phyloP scores from a whole-genome alignment of 352 stramenopile species.

The Pythium sukuiense region DNA sequence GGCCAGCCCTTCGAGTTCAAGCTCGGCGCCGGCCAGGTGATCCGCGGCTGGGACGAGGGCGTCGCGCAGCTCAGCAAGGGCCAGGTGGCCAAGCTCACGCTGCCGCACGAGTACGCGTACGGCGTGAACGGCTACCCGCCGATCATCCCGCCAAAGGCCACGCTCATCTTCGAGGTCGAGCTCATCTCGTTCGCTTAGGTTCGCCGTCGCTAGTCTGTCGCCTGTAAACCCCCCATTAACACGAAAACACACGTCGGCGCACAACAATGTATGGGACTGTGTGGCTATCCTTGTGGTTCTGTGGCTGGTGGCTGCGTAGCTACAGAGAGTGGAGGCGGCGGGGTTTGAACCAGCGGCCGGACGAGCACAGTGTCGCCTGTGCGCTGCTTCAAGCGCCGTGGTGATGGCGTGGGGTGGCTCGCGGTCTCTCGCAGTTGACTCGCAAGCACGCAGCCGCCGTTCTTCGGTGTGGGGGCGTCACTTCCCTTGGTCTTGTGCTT shows the following conservation, averaged over 20 bases:
- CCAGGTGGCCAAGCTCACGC: conserved; percentile 91
- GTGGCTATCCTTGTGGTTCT: background rate
- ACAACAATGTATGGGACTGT: background rate
- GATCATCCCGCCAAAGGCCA: conserved; percentile 90
- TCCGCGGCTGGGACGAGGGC: conserved; percentile 78
- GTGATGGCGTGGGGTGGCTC: background rate
- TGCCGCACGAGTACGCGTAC: conserved; percentile 95
- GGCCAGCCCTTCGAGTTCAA: conserved; percentile 79
- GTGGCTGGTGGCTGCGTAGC: background rate
- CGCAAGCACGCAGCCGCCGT: conserved; percentile 15
- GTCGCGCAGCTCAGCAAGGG: conserved; percentile 90
- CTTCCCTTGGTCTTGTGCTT: background rate
- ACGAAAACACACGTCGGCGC: background rate
- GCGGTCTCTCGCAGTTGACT: conserved; percentile 12
- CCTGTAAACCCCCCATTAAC: background rate
- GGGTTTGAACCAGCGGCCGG: conserved; percentile 1
- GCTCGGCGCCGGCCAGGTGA: conserved; percentile 73
- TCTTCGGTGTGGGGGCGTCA: conserved; percentile 1
- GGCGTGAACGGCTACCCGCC: conserved; percentile 86
- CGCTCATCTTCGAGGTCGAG: conserved; percentile 94
- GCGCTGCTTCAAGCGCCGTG: background rate
- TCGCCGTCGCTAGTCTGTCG: background rate
- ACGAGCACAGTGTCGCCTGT: background rate
- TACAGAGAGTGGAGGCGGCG: background rate
- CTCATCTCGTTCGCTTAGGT: conserved; percentile 74